Conservation (phyloP, 768 basidiomycete genomes). For the Russula olivacea region DNA sequence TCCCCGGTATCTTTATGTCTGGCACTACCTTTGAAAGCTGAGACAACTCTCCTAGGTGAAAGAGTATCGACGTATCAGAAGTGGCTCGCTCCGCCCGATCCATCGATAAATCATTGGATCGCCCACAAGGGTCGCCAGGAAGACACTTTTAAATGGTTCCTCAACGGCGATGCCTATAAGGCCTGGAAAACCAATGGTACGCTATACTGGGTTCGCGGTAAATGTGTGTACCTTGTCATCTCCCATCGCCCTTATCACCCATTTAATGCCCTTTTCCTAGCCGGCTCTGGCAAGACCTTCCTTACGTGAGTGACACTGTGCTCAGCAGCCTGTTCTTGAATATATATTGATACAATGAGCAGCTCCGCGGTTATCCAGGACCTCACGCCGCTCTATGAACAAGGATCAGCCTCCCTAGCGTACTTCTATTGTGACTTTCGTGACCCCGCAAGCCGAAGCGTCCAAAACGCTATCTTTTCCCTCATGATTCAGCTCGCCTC, state of each 20-base stretch:
- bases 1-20: not conserved
- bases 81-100: conserved; percentile 18
- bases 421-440: conserved; percentile 29
- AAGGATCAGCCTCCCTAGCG: conserved; percentile 16
- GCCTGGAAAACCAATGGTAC: conserved; percentile 10
- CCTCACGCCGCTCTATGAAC: not conserved
- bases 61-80: conserved; percentile 3
- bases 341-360: not conserved
- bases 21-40: not conserved
- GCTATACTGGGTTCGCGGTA: conserved; percentile 11
- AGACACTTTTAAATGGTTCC: conserved; percentile 8
- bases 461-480: conserved; percentile 23
- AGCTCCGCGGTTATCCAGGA: conserved; percentile 15
- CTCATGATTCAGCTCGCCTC: conserved; percentile 26
- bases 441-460: conserved; percentile 20
- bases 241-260: not conserved
- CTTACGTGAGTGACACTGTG: conserved; percentile 5
- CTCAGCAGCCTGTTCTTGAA: not conserved
- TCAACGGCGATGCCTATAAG: conserved; percentile 1
- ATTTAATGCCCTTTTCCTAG: not conserved
- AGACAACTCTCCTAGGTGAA: not conserved
- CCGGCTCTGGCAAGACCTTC: conserved; percentile 13
- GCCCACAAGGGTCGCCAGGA: conserved; percentile 3
- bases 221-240: not conserved
- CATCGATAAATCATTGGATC: conserved; percentile 8